phyloP scores from a whole-genome alignment of 106 monocot species.

The Dioscorea zingiberensis region DNA sequence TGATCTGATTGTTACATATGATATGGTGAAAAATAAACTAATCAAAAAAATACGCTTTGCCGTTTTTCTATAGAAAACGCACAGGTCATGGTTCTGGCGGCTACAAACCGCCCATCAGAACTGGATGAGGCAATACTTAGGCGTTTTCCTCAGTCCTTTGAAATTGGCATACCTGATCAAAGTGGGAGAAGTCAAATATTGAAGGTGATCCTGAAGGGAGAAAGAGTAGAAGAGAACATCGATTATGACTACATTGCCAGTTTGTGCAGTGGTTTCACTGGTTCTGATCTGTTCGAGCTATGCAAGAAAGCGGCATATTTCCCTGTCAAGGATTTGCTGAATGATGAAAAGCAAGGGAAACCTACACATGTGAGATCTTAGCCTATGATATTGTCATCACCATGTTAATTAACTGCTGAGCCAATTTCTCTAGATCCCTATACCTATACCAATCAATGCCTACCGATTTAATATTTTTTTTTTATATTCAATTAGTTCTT shows the following conservation, averaged over 20 bases:
- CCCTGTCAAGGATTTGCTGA: slow-evolving; percentile 77
- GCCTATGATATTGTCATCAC: no score
- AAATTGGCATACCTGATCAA: slow-evolving; percentile 73
- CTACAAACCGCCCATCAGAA: slow-evolving; percentile 92
- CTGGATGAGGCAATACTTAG: slow-evolving; percentile 94
- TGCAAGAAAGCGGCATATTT: slow-evolving; percentile 96
- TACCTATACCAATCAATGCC: background rate
- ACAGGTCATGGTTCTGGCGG: slow-evolving; percentile 94
- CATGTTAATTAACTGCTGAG: background rate
- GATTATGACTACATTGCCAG: slow-evolving; percentile 74
- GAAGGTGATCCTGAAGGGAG: slow-evolving; percentile 81
- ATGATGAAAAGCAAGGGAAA: slow-evolving; percentile 71
- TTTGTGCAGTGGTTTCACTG: slow-evolving; percentile 81
- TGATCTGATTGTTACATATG: background rate
- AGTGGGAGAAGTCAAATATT: slow-evolving; percentile 86
- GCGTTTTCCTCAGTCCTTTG: slow-evolving; percentile 87
- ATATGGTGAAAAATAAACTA: background rate
- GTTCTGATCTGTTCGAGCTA: slow-evolving; percentile 81
- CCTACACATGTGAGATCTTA: slow-evolving; percentile 34
- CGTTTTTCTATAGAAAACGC: slow-evolving; percentile 48
- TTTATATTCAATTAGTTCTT: no score
- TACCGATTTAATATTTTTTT: background rate
- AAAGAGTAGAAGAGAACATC: slow-evolving; percentile 61
- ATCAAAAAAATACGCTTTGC: no score
- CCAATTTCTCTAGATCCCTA: background rate